Conservation (phyloP, 2,329 filamentous ascomycete species). For the Pseudogymnoascus sp. region DNA sequence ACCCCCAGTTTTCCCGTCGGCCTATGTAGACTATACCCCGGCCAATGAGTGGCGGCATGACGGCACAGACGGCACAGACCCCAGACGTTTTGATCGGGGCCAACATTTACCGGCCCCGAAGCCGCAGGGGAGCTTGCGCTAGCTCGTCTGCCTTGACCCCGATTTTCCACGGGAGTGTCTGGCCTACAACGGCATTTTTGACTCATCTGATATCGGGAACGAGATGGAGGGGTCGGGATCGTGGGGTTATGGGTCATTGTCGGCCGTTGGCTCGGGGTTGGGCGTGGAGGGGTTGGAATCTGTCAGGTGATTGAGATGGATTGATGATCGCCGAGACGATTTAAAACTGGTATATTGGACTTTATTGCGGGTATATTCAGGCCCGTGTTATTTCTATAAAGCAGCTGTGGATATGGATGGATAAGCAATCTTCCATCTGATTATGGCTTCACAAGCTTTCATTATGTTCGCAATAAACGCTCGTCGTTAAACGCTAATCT, state of each 20-base stretch:
- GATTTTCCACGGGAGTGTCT: neutral
- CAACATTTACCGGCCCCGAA: neutral
- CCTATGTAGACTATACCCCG: neutral
- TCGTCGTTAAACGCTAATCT: neutral
- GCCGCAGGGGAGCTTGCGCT: neutral
- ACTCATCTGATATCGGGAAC: neutral
- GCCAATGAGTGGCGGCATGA: constrained; percentile 1
- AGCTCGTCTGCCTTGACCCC: neutral
- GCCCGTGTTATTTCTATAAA: neutral
- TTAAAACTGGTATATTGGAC: neutral
- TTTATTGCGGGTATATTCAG: neutral
- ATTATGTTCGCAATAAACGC: neutral
- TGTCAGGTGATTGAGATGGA: neutral
- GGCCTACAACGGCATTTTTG: neutral
- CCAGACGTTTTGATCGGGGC: neutral
- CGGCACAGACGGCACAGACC: neutral
- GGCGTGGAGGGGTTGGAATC: neutral
- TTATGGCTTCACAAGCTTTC: neutral
- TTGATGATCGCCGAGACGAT: neutral
- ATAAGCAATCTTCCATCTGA: neutral
- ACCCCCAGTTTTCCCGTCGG: neutral
- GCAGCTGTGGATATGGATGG: neutral
- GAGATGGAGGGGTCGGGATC: neutral
- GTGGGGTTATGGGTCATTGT: neutral
- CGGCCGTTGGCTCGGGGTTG: neutral